These are phyloP conservation scores for Aspergillus novoparasiticus DNA, from an alignment of 2,329 filamentous ascomycete species.

Conservation along the genomic window DNA sequence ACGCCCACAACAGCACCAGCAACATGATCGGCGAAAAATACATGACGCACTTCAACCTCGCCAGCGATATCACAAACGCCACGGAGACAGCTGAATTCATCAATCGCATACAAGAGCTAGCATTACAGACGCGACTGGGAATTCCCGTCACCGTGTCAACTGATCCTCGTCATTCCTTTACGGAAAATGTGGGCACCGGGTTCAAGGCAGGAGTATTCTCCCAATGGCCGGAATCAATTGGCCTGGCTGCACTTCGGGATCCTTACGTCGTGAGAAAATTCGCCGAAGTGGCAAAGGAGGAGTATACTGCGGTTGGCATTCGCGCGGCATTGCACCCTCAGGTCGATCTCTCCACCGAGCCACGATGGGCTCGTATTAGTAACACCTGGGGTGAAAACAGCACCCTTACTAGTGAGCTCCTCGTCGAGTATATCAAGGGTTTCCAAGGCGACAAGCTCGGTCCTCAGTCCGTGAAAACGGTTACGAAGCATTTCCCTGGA, in stretches of 20 bases:
- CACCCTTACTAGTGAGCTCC: not conserved
- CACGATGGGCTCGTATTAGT: not conserved
- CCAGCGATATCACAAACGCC: not conserved
- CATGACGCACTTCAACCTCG: not conserved
- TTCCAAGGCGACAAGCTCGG: not conserved
- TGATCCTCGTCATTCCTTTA: not conserved
- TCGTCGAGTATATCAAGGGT: not conserved
- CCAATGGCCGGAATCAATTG: conserved; percentile 56
- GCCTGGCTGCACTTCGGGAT: conserved; percentile 53
- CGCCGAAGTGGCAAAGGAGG: conserved; percentile 53
- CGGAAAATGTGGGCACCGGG: conserved; percentile 36
- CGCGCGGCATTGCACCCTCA: not conserved
- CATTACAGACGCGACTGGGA: not conserved
- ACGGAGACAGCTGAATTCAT: not conserved
- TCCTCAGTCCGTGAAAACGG: not conserved
- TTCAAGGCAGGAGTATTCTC: conserved; percentile 50
- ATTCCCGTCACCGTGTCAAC: not conserved
- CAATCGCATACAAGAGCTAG: not conserved
- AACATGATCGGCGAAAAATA: not conserved
- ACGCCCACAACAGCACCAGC: not conserved
- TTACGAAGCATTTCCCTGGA: not conserved
- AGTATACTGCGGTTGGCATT: conserved; percentile 29
- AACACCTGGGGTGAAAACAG: not conserved
- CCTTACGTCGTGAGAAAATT: conserved; percentile 49
- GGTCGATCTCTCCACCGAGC: not conserved